These are phyloP conservation scores for Pseudoneurospora amorphoporcata DNA, from an alignment of 495 filamentous ascomycete species.

Conservation along the genomic window DNA sequence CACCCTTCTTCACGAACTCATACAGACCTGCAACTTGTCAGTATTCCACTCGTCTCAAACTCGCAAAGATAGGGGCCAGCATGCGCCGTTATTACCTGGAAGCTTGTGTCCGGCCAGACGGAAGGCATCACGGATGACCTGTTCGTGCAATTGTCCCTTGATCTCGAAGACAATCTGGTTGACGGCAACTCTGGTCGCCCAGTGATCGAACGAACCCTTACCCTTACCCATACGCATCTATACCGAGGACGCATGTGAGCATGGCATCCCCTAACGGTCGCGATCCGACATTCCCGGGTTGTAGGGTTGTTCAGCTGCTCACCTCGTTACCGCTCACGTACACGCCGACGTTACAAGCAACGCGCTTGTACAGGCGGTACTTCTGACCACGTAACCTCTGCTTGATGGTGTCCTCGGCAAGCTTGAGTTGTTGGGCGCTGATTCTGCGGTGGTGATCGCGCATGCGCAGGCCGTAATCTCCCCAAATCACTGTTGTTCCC, in stretches of 20 bases:
- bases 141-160: constrained; percentile 85
- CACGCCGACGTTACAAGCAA: constrained; percentile 85
- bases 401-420: constrained; percentile 88
- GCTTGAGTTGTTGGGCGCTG: constrained; percentile 74
- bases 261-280: neutral
- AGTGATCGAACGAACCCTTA: constrained; percentile 95
- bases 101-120: constrained; percentile 89
- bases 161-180: constrained; percentile 87
- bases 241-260: constrained; percentile 11
- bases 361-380: constrained; percentile 82
- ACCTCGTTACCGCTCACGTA: constrained; percentile 92
- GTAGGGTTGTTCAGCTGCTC: constrained; percentile 8
- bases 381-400: constrained; percentile 79
- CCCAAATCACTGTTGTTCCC: constrained; percentile 93
- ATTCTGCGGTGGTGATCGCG: constrained; percentile 86
- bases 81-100: constrained; percentile 55
- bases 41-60: neutral
- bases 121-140: constrained; percentile 89
- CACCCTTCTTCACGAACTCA: constrained; percentile 91
- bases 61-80: neutral
- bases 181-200: constrained; percentile 79
- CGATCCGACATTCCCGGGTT: neutral
- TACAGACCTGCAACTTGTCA: constrained; percentile 57
- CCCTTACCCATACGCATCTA: constrained; percentile 94
- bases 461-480: constrained; percentile 92